Evolutionary conservation across 108 stramenopile genomes (phyloP).

Genomic region (Ochromonas danica): DNA sequence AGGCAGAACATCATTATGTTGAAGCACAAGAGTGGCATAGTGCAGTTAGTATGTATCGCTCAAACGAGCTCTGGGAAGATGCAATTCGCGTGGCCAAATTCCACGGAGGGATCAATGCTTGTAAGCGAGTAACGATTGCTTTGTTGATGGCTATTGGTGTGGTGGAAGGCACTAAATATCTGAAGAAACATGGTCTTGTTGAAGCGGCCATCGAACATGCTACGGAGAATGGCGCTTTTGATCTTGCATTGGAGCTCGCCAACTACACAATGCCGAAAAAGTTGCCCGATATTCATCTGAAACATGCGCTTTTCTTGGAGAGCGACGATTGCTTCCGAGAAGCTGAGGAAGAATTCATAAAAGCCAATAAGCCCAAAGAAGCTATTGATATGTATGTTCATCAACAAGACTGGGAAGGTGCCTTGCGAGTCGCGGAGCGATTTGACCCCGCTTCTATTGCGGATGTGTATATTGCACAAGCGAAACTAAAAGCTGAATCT

Average conservation of each 20-base stretch:
- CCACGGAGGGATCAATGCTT: conserved; percentile 58
- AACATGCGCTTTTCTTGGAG: conserved; percentile 62
- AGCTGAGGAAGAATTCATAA: conserved; percentile 64
- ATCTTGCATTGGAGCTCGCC: conserved; percentile 61
- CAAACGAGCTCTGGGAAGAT: conserved; percentile 61
- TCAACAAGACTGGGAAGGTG: conserved; percentile 59
- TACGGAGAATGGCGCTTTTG: conserved; percentile 55
- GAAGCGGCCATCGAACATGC: conserved; percentile 65
- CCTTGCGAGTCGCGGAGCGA: conserved; percentile 59
- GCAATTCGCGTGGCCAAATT: conserved; percentile 62
- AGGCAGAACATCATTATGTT: conserved; percentile 64
- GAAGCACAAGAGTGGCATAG: conserved; percentile 63
- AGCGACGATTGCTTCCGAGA: conserved; percentile 61
- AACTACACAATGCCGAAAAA: conserved; percentile 40
- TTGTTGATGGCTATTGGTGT: conserved; percentile 59
- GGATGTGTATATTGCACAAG: conserved; percentile 61
- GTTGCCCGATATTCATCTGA: conserved; percentile 55
- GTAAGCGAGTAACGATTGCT: conserved; percentile 61
- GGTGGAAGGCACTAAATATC: conserved; percentile 60
- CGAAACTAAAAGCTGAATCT: conserved; percentile 36
- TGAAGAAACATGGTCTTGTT: conserved; percentile 59
- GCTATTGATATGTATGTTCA: conserved; percentile 70
- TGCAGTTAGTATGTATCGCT: conserved; percentile 65
- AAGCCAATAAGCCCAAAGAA: conserved; percentile 63
- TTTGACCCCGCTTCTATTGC: conserved; percentile 58